Conservation (phyloP, 2,329 filamentous ascomycete species). For the Cladosporium sp. region DNA sequence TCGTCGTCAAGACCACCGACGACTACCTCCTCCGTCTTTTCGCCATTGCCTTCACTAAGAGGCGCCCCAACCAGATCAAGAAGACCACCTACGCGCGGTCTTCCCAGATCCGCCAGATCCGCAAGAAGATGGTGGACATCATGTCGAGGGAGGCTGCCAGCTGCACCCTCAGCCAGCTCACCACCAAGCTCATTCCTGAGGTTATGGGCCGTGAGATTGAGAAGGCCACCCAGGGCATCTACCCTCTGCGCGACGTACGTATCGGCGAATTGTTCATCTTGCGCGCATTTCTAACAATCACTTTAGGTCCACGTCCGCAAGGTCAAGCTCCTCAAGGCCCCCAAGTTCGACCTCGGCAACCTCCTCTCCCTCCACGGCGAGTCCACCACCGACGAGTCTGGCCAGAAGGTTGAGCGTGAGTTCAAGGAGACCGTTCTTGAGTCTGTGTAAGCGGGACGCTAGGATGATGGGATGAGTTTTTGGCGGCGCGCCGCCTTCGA, state of each 20-base stretch:
- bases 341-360: constrained; percentile 98
- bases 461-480: constrained; percentile 10
- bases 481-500: constrained; percentile 11
- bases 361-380: constrained; percentile 97
- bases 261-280: not conserved
- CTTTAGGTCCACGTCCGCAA: constrained; percentile 96
- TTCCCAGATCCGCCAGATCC: constrained; percentile 95
- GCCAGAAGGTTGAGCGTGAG: constrained; percentile 95
- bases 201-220: constrained; percentile 99
- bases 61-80: constrained; percentile 99
- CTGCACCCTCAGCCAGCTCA: constrained; percentile 94
- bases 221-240: constrained; percentile 99
- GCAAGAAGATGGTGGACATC: constrained; percentile 99
- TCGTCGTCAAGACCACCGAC: constrained; percentile 99
- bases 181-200: constrained; percentile 97
- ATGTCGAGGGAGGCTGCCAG: constrained; percentile 91
- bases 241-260: constrained; percentile 94
- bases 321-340: constrained; percentile 97
- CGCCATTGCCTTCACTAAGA: constrained; percentile 99
- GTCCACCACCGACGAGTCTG: constrained; percentile 89
- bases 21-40: constrained; percentile 99
- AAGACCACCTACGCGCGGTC: constrained; percentile 98
- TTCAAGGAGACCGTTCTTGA: constrained; percentile 98
- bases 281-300: constrained; percentile 29
- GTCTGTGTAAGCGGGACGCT: constrained; percentile 62